Conservation (phyloP, 305 asterid genomes). For the Rubia peregrina region DNA sequence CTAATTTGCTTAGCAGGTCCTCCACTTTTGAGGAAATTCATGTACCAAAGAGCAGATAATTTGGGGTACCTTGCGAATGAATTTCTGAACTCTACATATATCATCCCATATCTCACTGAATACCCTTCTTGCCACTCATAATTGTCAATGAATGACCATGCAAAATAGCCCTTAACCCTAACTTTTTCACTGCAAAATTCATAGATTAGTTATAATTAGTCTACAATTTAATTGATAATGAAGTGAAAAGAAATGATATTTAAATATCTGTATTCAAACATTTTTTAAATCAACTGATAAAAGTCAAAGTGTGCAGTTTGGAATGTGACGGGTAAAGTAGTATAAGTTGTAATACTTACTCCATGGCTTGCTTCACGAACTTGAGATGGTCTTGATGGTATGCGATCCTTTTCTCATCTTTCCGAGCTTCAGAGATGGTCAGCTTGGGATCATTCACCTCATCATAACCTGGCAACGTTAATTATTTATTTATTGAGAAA, state of each 20-base stretch:
- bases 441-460: slow-evolving; percentile 6
- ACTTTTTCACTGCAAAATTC: slow-evolving; percentile 11
- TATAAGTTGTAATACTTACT: neutral
- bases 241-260: no score
- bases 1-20: neutral
- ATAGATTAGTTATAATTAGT: neutral
- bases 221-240: no score
- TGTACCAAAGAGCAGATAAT: slow-evolving; percentile 16
- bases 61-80: slow-evolving; percentile 11
- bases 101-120: slow-evolving; percentile 9
- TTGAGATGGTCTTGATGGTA: slow-evolving; percentile 16
- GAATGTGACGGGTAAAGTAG: neutral
- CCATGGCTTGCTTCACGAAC: slow-evolving; percentile 12
- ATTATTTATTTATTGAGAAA: neutral
- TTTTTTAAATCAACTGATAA: no score
- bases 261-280: no score
- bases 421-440: slow-evolving; percentile 7
- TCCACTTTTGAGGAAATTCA: slow-evolving; percentile 11
- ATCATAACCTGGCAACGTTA: neutral
- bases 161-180: neutral
- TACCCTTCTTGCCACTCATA: slow-evolving; percentile 15
- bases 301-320: no score
- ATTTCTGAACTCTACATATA: slow-evolving; percentile 7
- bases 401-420: slow-evolving; percentile 4
- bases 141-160: slow-evolving; percentile 14